These are phyloP conservation scores for Orobanche coerulescens DNA, from an alignment of 257 asterid species.

Conservation along the genomic window DNA sequence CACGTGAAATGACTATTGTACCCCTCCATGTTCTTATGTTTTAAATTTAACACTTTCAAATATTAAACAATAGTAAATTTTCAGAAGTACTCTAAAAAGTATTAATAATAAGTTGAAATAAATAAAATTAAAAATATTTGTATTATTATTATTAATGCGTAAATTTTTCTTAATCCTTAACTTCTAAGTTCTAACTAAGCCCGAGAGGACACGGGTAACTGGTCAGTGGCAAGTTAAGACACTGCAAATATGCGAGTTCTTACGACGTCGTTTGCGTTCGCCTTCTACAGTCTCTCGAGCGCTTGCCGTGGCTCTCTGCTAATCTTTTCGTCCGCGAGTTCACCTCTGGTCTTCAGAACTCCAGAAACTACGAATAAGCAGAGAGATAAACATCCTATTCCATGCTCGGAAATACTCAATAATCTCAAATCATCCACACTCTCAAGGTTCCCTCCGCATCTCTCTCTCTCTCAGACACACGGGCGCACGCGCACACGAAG, in stretches of 20 bases:
- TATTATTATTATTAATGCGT: too few species aligned
- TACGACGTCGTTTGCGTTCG: slow-evolving; percentile 33
- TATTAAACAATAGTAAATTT: too few species aligned
- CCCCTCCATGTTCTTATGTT: too few species aligned
- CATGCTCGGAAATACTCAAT: not conserved
- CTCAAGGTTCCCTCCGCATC: slow-evolving; percentile 20
- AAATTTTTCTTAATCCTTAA: too few species aligned
- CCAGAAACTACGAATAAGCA: not conserved
- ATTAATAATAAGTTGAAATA: too few species aligned
- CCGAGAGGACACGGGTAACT: not conserved
- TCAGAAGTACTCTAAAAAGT: too few species aligned
- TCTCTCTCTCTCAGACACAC: not conserved
- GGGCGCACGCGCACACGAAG: not conserved
- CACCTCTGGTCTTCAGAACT: slow-evolving; percentile 11
- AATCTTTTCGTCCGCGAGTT: slow-evolving; percentile 14
- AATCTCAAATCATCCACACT: not conserved
- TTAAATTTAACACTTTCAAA: too few species aligned
- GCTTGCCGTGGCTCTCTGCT: slow-evolving; percentile 21
- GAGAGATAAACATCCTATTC: not conserved
- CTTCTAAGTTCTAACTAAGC: too few species aligned
- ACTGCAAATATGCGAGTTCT: slow-evolving; percentile 12
- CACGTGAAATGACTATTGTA: too few species aligned
- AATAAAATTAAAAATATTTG: too few species aligned
- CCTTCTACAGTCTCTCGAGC: slow-evolving; percentile 26
- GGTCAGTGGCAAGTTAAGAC: not conserved